phyloP scores from a whole-genome alignment of 495 filamentous ascomycete species.

The Penicillium paxilli region DNA sequence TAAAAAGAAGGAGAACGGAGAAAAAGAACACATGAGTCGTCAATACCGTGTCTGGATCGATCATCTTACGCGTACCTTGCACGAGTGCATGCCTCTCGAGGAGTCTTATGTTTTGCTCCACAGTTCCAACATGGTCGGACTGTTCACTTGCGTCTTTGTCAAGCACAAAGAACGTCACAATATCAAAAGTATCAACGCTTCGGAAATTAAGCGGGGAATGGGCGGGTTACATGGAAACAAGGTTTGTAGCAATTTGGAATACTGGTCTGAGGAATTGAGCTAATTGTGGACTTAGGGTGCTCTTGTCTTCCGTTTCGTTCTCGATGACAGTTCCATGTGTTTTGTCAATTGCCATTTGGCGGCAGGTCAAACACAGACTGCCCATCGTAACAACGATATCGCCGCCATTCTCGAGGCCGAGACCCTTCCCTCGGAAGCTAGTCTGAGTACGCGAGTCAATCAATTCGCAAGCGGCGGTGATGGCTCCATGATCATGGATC shows the following conservation, averaged over 20 bases:
- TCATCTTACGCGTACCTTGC: slow-evolving; percentile 74
- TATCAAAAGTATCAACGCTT: slow-evolving; percentile 72
- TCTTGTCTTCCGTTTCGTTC: slow-evolving; percentile 82
- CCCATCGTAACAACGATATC: slow-evolving; percentile 89
- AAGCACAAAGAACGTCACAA: slow-evolving; percentile 71
- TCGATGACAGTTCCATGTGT: slow-evolving; percentile 91
- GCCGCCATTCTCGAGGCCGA: slow-evolving; percentile 82
- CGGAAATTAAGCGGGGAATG: slow-evolving; percentile 93
- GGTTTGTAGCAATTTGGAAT: slow-evolving; percentile 36
- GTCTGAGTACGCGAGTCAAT: slow-evolving; percentile 60
- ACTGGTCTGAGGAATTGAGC: neutral
- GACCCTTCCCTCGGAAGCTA: slow-evolving; percentile 66
- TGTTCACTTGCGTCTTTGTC: slow-evolving; percentile 96
- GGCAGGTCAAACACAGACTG: slow-evolving; percentile 86
- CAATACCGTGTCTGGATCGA: slow-evolving; percentile 97
- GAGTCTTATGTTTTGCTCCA: slow-evolving; percentile 85
- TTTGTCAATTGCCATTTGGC: slow-evolving; percentile 98
- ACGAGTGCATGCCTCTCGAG: slow-evolving; percentile 76
- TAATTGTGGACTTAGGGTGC: slow-evolving; percentile 59
- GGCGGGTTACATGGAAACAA: slow-evolving; percentile 95
- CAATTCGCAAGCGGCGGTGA: slow-evolving; percentile 89
- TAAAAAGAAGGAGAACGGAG: slow-evolving; percentile 87
- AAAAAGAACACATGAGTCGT: slow-evolving; percentile 93
- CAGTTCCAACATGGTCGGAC: slow-evolving; percentile 83
- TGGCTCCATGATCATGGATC: slow-evolving; percentile 93